phyloP scores from a whole-genome alignment of 805 yeast species.

The Scheffersomyces spartinae region DNA sequence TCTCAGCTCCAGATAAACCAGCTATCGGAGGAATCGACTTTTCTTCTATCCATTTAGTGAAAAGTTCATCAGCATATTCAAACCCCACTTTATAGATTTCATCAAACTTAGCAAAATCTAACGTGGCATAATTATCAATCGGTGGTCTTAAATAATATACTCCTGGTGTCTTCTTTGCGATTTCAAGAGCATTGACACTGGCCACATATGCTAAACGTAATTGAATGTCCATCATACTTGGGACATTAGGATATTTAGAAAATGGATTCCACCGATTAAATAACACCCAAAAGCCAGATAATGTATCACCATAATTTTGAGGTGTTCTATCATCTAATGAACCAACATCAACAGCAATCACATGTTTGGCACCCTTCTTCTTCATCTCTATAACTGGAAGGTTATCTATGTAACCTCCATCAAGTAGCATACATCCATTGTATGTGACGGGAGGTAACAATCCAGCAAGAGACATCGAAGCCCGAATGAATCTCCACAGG shows the following conservation, averaged over 20 bases:
- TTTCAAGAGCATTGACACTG: constrained; percentile 84
- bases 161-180: constrained; percentile 75
- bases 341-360: constrained; percentile 94
- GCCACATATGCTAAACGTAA: constrained; percentile 89
- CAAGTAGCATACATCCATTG: constrained; percentile 85
- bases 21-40: constrained; percentile 54
- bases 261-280: constrained; percentile 85
- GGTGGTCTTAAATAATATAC: constrained; percentile 89
- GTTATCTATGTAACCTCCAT: constrained; percentile 94
- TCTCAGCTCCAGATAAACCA: constrained; percentile 26
- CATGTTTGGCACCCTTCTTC: constrained; percentile 71
- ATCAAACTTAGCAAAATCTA: constrained; percentile 86
- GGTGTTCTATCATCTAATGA: constrained; percentile 87
- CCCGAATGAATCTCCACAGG: constrained; percentile 92
- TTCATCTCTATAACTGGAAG: constrained; percentile 90
- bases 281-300: constrained; percentile 87
- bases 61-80: constrained; percentile 50
- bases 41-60: constrained; percentile 39
- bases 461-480: constrained; percentile 95
- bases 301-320: constrained; percentile 82
- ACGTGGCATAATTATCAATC: constrained; percentile 79
- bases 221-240: constrained; percentile 92
- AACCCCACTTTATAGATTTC: constrained; percentile 79
- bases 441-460: constrained; percentile 80
- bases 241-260: constrained; percentile 76